Evolutionary conservation across 1,284 basidiomycete species (phyloP).

Genomic region (Ustilago loliicola): DNA sequence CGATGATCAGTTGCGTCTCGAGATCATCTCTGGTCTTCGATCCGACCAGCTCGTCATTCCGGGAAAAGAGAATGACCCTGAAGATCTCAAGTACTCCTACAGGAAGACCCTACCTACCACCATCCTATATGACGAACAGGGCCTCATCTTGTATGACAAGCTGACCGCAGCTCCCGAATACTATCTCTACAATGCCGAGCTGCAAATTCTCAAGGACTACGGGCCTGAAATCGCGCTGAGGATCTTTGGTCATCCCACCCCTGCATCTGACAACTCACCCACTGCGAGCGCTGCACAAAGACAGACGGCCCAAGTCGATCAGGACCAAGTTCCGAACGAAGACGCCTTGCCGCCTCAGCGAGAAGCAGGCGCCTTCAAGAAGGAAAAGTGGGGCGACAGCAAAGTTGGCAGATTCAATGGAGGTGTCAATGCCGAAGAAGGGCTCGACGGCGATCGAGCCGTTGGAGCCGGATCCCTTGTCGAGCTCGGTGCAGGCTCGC

Average conservation of each 20-base stretch:
- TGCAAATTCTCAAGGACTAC: slow-evolving; percentile 73
- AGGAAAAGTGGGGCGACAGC: slow-evolving; percentile 74
- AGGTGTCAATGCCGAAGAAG: slow-evolving; percentile 74
- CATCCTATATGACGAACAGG: slow-evolving; percentile 87
- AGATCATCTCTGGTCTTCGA: slow-evolving; percentile 55
- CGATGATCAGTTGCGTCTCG: slow-evolving; percentile 44
- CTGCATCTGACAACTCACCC: slow-evolving; percentile 70
- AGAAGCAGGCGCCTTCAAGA: slow-evolving; percentile 26
- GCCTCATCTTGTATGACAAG: slow-evolving; percentile 82
- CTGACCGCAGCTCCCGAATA: slow-evolving; percentile 77
- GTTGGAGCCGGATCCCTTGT: slow-evolving; percentile 50
- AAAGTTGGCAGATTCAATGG: slow-evolving; percentile 81
- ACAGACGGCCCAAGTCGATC: slow-evolving; percentile 70
- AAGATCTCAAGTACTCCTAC: slow-evolving; percentile 55
- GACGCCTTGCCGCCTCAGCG: slow-evolving; percentile 33
- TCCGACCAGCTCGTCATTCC: slow-evolving; percentile 54
- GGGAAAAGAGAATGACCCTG: slow-evolving; percentile 37
- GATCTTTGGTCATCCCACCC: slow-evolving; percentile 59
- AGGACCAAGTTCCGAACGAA: slow-evolving; percentile 31
- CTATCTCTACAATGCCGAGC: slow-evolving; percentile 81
- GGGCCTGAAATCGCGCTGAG: slow-evolving; percentile 73
- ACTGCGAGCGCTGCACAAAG: neutral
- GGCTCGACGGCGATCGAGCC: slow-evolving; percentile 72
- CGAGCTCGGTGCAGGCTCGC: slow-evolving; percentile 60
- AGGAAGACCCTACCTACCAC: slow-evolving; percentile 79